Conservation (phyloP, 164 flowering plant genomes). For the Macadamia integrifolia region DNA sequence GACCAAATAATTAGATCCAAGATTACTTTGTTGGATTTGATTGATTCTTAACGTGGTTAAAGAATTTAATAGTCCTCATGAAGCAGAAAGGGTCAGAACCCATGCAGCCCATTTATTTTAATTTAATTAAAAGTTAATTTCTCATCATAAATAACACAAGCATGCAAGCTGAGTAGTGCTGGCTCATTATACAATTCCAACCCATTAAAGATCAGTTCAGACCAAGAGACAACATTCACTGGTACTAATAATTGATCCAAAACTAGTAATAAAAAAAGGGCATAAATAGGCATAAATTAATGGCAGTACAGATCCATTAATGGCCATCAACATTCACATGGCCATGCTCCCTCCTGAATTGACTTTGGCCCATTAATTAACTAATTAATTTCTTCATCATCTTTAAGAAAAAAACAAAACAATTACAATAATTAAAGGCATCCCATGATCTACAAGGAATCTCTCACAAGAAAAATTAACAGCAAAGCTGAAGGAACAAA, state of each 20-base stretch:
- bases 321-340: slow-evolving; percentile 35
- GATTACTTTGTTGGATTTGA: not conserved
- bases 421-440: too few species aligned
- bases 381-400: slow-evolving; percentile 10
- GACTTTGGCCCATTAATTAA: slow-evolving; percentile 16
- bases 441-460: too few species aligned
- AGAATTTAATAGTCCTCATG: not conserved
- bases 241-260: not conserved
- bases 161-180: not conserved
- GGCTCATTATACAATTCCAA: slow-evolving; percentile 7
- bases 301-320: slow-evolving; percentile 2
- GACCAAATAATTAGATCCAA: not conserved
- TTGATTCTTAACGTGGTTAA: not conserved
- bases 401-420: slow-evolving; percentile 13
- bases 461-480: slow-evolving; percentile 5
- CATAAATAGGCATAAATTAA: not conserved
- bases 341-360: slow-evolving; percentile 21
- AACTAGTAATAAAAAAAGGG: not conserved
- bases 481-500: slow-evolving; percentile 10
- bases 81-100: not conserved
- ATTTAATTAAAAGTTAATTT: not conserved
- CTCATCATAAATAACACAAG: not conserved
- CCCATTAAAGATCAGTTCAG: slow-evolving; percentile 2
- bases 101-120: not conserved
- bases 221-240: not conserved